Evolutionary conservation across 2,329 filamentous ascomycete genomes (phyloP), one percentile per base, ranked within the genome.

Genomic region (Davidsoniella australis): DNA sequence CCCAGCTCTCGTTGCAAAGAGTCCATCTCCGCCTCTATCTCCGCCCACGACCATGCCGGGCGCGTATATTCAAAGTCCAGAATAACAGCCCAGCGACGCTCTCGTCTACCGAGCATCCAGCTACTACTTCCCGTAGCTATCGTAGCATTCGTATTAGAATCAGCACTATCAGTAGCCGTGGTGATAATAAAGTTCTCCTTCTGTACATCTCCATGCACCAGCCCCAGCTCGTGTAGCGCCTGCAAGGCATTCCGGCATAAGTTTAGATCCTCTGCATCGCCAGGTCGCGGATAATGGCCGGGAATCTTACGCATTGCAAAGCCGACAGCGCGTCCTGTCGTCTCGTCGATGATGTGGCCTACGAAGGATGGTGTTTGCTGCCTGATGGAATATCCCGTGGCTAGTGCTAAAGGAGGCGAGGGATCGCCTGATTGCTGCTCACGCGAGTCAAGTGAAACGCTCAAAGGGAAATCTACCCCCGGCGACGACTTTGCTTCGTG

Each of bases 31-130:
- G 23, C 18, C 39, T 41, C 23, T 6, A 48, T 26, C 23, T 48
- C 46, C 10, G n/a, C 20, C 9, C 18, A 8, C 16, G 20, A 14
- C 14, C 38, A 9, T 23, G 29, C 39, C 20, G 29, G 10, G 29
- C 29, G 29, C 29, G 29, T 33, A 33, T 48, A 48, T 26, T 48
- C 46, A 18, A 48, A 48, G 39, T 48, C 46, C 16, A 48, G 10
- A 16, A 48, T 16, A 9, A 48, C 12, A 10, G 46, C 46, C 9
- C 46, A 38, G 23, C 46, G 38, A 41, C 41, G 38, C 8, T 41
- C 37, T 17, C 46, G 37, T 12, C 29, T 2, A 33, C 8, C 8
- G 8, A 9, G 9, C 2, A 12, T 12, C 12, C 12, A 1, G 29
- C 29, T 33, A 12, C 29, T 33, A 33, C 29, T 5, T 5, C 8